These are phyloP conservation scores for Microthlaspi erraticum DNA, from an alignment of 345 rosid species.

Conservation along the genomic window DNA sequence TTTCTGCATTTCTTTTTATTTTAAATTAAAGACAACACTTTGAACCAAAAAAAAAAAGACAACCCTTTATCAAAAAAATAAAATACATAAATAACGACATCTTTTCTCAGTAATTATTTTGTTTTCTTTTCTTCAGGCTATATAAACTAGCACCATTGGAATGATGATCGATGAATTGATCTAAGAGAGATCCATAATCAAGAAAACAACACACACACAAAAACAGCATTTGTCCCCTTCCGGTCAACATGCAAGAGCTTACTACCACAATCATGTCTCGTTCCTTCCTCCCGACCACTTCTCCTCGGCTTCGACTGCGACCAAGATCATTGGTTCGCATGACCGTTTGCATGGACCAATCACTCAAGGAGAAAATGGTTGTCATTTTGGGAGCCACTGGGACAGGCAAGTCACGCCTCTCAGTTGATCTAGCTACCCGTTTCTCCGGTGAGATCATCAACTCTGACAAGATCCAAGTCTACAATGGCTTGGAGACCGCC, in stretches of 20 bases:
- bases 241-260: slow-evolving; percentile 26
- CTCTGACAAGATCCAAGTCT: slow-evolving; percentile 77
- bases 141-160: not conserved
- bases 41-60: too few relatives aligned
- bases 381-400: slow-evolving; percentile 84
- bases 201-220: not conserved
- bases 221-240: slow-evolving; percentile 6
- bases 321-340: slow-evolving; percentile 18
- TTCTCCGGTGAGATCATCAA: slow-evolving; percentile 74
- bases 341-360: slow-evolving; percentile 37
- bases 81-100: too few relatives aligned
- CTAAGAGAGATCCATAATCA: not conserved
- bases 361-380: slow-evolving; percentile 62
- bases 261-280: slow-evolving; percentile 17
- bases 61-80: too few relatives aligned
- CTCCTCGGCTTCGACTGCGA: not conserved
- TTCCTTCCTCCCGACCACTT: slow-evolving; percentile 28
- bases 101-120: not conserved
- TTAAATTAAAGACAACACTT: too few relatives aligned
- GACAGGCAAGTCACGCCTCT: slow-evolving; percentile 80
- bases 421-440: slow-evolving; percentile 70
- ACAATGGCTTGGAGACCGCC: slow-evolving; percentile 61
- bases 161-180: not conserved
- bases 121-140: not conserved
- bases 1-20: too few relatives aligned